These are phyloP conservation scores for Nakaseomyces delphensis DNA, from an alignment of 1,139 yeast genomes.

Conservation along the genomic window DNA sequence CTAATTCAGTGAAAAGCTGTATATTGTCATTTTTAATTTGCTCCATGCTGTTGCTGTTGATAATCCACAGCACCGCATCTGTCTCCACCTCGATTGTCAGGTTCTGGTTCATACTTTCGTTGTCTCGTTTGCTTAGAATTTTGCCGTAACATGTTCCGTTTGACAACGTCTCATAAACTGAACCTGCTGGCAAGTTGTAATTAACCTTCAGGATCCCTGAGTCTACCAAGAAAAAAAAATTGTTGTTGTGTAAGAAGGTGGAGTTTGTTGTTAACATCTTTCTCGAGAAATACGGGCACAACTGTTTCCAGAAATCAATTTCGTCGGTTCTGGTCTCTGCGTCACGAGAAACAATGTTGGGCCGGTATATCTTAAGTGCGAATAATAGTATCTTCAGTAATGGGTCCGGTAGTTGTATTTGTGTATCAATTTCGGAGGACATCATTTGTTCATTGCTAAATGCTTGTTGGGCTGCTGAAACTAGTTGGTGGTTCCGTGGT, in stretches of 20 bases:
- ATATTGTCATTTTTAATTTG: conserved; percentile 36
- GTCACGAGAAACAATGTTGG: conserved; percentile 32
- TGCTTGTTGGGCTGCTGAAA: conserved; percentile 33
- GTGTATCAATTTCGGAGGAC: conserved; percentile 36
- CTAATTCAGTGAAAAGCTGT: conserved; percentile 59
- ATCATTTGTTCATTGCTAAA: conserved; percentile 30
- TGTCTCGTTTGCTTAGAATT: conserved; percentile 17
- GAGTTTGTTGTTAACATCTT: conserved; percentile 17
- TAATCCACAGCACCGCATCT: conserved; percentile 66
- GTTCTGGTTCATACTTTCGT: conserved; percentile 11
- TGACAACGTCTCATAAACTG: conserved; percentile 64
- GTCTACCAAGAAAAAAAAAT: conserved; percentile 61
- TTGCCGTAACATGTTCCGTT: conserved; percentile 88
- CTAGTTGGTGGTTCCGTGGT: conserved; percentile 35
- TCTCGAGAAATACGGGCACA: conserved; percentile 23
- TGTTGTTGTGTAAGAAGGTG: conserved; percentile 18
- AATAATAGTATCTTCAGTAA: conserved; percentile 24
- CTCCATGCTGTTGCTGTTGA: conserved; percentile 42
- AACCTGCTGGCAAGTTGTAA: conserved; percentile 46
- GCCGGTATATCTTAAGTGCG: conserved; percentile 27
- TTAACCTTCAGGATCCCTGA: conserved; percentile 65
- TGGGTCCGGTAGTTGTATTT: conserved; percentile 30
- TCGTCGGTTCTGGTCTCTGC: conserved; percentile 18
- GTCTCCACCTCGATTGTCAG: conserved; percentile 36
- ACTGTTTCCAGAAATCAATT: conserved; percentile 24